phyloP scores from a whole-genome alignment of 2,329 filamentous ascomycete genomes.

The Sclerotinia nivalis region DNA sequence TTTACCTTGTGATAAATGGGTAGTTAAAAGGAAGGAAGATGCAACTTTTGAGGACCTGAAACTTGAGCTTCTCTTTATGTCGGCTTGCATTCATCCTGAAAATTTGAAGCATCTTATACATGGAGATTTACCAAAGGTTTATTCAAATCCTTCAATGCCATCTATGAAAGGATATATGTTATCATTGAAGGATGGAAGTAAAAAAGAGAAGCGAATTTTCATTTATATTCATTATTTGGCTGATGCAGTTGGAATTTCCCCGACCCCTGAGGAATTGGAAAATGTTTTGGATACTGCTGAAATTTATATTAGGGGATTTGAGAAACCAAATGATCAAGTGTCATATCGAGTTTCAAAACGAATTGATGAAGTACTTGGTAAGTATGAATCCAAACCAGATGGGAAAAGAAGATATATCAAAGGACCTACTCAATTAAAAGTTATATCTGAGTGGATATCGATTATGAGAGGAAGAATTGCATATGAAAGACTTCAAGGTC shows the following conservation, averaged over 20 bases:
- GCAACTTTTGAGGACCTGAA: neutral
- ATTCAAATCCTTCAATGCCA: neutral
- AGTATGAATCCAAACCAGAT: neutral
- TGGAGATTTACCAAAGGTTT: neutral
- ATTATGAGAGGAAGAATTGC: neutral
- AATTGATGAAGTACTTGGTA: neutral
- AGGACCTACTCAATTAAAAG: neutral
- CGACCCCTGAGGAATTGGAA: neutral
- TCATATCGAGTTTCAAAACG: neutral
- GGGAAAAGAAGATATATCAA: neutral
- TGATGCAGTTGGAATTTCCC: neutral
- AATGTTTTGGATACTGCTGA: neutral
- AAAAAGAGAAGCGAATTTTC: neutral
- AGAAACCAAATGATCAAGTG: neutral
- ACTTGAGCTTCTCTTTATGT: neutral
- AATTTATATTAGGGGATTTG: neutral
- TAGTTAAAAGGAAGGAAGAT: neutral
- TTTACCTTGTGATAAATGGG: conserved; percentile 9
- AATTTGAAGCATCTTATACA: neutral
- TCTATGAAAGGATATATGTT: neutral
- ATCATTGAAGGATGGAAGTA: neutral
- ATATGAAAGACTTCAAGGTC: neutral
- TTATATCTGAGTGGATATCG: neutral
- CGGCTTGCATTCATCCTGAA: neutral
- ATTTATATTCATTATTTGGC: conserved; percentile 8